Percentiles rank a stretch among this genome's conserved stretches.
phyloP scores from a whole-genome alignment of 108 stramenopile genomes.

The Nitzschia inconspicua region DNA sequence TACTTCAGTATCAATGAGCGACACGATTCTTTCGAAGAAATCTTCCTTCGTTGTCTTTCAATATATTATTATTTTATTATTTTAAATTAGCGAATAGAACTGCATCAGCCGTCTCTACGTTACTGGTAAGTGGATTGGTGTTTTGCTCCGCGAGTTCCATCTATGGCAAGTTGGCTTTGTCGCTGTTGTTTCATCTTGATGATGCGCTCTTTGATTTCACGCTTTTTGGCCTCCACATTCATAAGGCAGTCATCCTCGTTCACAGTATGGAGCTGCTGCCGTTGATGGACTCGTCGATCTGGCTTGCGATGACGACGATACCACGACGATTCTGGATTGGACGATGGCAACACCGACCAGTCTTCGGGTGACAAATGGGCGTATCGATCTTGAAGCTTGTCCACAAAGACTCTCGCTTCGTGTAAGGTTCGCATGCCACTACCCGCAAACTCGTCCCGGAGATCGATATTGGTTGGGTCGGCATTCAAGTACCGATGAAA shows the following conservation, averaged over 20 bases:
- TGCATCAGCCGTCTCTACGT: no score
- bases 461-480: constrained; percentile 70
- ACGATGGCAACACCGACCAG: constrained; percentile 26
- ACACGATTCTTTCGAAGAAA: no score
- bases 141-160: background rate
- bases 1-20: no score
- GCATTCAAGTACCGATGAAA: constrained; percentile 76
- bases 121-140: background rate
- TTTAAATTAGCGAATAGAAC: no score
- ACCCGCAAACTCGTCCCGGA: constrained; percentile 58
- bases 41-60: no score
- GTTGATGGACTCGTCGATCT: constrained; percentile 20
- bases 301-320: constrained; percentile 74
- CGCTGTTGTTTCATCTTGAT: constrained; percentile 1
- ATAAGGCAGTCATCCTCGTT: background rate
- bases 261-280: background rate
- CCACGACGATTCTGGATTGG: constrained; percentile 56
- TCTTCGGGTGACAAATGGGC: constrained; percentile 35
- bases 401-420: constrained; percentile 50
- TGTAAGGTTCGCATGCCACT: constrained; percentile 30
- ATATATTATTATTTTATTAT: no score
- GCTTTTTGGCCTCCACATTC: constrained; percentile 18
- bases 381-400: constrained; percentile 52
- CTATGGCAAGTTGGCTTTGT: background rate
- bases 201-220: constrained; percentile 24